A percentile compares a stretch with the other conserved stretches of the same genome.
Conservation (phyloP, 768 basidiomycete species). For the Termitomyces sp. region DNA sequence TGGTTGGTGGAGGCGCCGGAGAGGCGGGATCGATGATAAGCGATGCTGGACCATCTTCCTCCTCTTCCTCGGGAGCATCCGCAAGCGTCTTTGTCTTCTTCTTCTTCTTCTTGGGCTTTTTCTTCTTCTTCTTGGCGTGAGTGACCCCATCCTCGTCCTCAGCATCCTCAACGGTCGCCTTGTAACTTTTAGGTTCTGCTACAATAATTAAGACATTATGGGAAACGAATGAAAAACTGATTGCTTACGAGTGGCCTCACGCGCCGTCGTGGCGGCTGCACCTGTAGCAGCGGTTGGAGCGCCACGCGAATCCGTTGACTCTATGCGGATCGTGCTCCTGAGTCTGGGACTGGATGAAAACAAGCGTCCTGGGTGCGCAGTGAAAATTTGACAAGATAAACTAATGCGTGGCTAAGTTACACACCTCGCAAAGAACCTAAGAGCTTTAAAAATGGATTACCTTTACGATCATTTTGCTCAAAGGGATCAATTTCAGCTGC, state of each 20-base stretch:
- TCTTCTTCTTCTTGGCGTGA: slow-evolving; percentile 41
- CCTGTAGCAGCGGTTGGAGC: background rate
- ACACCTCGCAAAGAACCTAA: slow-evolving; percentile 70
- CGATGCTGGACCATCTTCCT: slow-evolving; percentile 3
- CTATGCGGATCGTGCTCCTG: slow-evolving; percentile 24
- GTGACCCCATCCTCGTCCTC: slow-evolving; percentile 59
- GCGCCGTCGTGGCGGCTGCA: background rate
- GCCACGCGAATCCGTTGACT: slow-evolving; percentile 14
- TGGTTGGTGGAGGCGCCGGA: slow-evolving; percentile 8
- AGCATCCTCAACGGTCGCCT: slow-evolving; percentile 64
- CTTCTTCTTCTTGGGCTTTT: slow-evolving; percentile 71
- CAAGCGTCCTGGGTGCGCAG: slow-evolving; percentile 50
- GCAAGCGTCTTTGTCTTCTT: slow-evolving; percentile 42
- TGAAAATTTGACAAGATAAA: background rate
- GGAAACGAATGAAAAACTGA: background rate
- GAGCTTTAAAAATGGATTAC: slow-evolving; percentile 75
- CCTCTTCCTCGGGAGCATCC: slow-evolving; percentile 16
- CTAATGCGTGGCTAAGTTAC: background rate
- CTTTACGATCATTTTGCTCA: slow-evolving; percentile 44
- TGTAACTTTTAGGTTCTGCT: slow-evolving; percentile 27
- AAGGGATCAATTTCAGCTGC: slow-evolving; percentile 38
- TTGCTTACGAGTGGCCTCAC: slow-evolving; percentile 3
- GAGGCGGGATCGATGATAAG: slow-evolving; percentile 17
- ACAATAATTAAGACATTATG: background rate
- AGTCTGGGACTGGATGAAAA: slow-evolving; percentile 43